Conservation (phyloP, 768 basidiomycete genomes). For the Rhizopogon vulgaris region DNA sequence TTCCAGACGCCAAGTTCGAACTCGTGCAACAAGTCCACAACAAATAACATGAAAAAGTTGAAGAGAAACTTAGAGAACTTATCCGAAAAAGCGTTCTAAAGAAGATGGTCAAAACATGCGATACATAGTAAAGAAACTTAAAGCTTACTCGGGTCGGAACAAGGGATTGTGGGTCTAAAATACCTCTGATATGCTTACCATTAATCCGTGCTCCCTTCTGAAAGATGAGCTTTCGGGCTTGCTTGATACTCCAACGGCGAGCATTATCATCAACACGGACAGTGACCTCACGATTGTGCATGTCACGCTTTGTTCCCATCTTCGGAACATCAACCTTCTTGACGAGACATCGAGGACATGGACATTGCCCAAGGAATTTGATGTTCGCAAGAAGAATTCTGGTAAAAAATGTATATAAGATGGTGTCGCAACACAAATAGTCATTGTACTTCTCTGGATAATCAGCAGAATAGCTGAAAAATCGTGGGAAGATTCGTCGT, state of each 20-base stretch:
- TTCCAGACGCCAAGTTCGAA: too few relatives aligned
- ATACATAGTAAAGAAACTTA: too few relatives aligned
- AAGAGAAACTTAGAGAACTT: too few relatives aligned
- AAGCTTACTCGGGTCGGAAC: too few relatives aligned
- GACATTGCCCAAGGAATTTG: slow-evolving; percentile 15
- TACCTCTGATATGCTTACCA: too few relatives aligned
- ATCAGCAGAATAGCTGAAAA: slow-evolving; percentile 17
- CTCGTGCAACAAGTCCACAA: too few relatives aligned
- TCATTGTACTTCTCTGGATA: slow-evolving; percentile 24
- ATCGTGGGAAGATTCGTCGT: slow-evolving; percentile 10
- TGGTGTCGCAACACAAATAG: too few relatives aligned
- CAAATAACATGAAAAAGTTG: too few relatives aligned
- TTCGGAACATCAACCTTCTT: not conserved
- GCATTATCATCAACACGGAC: not conserved
- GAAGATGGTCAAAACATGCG: too few relatives aligned
- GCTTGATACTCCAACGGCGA: not conserved
- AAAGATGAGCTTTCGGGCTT: slow-evolving; percentile 4
- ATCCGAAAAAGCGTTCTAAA: too few relatives aligned
- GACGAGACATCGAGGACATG: slow-evolving; percentile 14
- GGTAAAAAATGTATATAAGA: too few relatives aligned
- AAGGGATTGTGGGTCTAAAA: too few relatives aligned
- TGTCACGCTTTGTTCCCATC: slow-evolving; percentile 8
- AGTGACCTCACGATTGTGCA: not conserved
- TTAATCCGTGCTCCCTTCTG: not conserved
- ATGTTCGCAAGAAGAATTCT: slow-evolving; percentile 16